Conservation (phyloP, 2,329 filamentous ascomycete species). For the Daldinia sp. region DNA sequence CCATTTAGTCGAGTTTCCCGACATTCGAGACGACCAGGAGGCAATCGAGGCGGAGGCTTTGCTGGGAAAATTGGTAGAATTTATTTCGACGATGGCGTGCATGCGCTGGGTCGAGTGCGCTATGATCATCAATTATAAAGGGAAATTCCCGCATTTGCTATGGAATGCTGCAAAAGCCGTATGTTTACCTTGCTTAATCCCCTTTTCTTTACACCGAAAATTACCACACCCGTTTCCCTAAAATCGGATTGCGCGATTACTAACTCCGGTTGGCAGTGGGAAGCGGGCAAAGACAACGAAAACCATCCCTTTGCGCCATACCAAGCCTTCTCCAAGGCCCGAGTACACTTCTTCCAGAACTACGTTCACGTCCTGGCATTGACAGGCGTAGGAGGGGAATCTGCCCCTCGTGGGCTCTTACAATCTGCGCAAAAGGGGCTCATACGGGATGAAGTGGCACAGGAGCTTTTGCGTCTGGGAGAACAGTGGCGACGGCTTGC, state of each 20-base stretch:
- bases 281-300: conserved; percentile 3
- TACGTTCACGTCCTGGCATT: conserved; percentile 16
- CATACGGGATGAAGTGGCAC: conserved; percentile 4
- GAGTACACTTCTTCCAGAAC: conserved; percentile 16
- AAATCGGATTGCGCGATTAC: background rate
- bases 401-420: conserved; percentile 19
- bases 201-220: background rate
- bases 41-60: conserved; percentile 7
- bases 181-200: background rate
- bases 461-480: conserved; percentile 10
- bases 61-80: conserved; percentile 14
- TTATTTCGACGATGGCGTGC: conserved; percentile 21
- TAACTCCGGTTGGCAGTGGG: conserved; percentile 5
- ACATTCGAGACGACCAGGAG: conserved; percentile 14
- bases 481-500: conserved; percentile 13
- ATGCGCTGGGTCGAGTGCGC: conserved; percentile 28
- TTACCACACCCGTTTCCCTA: background rate
- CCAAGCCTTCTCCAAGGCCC: conserved; percentile 14
- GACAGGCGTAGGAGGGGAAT: conserved; percentile 17
- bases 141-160: conserved; percentile 23
- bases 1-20: conserved; percentile 4
- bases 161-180: conserved; percentile 19
- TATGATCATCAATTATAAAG: conserved; percentile 29
- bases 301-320: conserved; percentile 18
- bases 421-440: conserved; percentile 4